Conservation (phyloP, 2,329 filamentous ascomycete species). For the Thielaviopsis populi region DNA sequence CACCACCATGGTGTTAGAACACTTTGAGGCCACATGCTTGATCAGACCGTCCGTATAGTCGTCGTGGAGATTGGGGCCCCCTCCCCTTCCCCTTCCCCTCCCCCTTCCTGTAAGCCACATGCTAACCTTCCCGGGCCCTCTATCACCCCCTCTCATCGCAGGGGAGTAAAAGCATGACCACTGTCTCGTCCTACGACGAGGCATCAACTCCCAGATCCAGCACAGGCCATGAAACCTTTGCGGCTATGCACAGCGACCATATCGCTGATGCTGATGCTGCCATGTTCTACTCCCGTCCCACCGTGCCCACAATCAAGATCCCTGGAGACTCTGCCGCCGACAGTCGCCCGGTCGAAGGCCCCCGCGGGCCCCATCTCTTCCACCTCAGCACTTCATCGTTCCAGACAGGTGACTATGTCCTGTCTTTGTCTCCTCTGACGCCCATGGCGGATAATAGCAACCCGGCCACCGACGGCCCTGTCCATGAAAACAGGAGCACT, state of each 20-base stretch:
- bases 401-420: constrained; percentile 35
- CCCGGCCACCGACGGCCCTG: background rate
- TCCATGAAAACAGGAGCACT: constrained; percentile 22
- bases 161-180: constrained; percentile 66
- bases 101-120: background rate
- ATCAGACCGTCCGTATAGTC: constrained; percentile 47
- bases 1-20: constrained; percentile 48
- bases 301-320: constrained; percentile 3
- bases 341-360: constrained; percentile 57
- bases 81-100: background rate
- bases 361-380: constrained; percentile 76
- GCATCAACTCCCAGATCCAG: constrained; percentile 59
- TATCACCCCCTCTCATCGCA: constrained; percentile 24
- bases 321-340: constrained; percentile 1
- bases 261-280: constrained; percentile 32
- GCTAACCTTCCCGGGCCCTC: background rate
- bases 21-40: constrained; percentile 40
- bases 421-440: constrained; percentile 61
- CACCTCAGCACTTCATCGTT: constrained; percentile 47
- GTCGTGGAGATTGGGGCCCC: constrained; percentile 42
- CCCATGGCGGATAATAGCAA: constrained; percentile 25
- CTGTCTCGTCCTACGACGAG: constrained; percentile 76
- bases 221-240: constrained; percentile 30
- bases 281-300: constrained; percentile 41
- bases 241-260: constrained; percentile 1